Evolutionary conservation across 345 rosid species (phyloP), one percentile per base, ranked within the genome.

Genomic region (Zanthoxylum bungeanum): DNA sequence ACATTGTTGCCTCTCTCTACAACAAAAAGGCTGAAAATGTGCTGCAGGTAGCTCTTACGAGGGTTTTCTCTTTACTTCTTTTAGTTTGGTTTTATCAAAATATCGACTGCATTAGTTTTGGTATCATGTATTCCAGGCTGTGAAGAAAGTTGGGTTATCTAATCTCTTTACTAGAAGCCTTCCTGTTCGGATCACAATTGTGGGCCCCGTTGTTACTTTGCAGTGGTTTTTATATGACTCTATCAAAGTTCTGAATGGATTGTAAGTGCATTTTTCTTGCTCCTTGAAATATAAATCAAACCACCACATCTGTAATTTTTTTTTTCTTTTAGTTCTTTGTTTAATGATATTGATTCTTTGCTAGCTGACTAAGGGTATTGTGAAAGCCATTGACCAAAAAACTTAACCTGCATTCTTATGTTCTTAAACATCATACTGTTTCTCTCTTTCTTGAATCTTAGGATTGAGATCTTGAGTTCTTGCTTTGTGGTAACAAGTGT

Each of bases 161-260:
- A 81, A 81, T 70, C 86, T 89, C 60, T 87, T 87, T 75, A 81
- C 87, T 1, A 78, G 91, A 76, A 87, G 91, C 65, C 91, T 89
- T 77, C 89, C 94, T 56, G 73, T 89, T 59, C 86, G 91, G 49
- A 81, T 87, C 22, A 56, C 82, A 22, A 73, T 87, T 2, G 90
- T 89, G 16, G 91, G 91, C 9, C 91, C 94, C 30, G 80, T 85
- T 24, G 74, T 84, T 65, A 83, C 90, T 7, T 6, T 85, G 80
- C 94, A 85, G 58, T 87, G 94, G 90, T 80, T 85, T 66, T 68
- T 85, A 68, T 85, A 89, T 24, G 90, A 89, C 71, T 50, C 88
- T 46, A 82, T 85, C 77, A 89, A 89, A 79, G 52, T 84, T 57
- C 81, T 82, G 40, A 73, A 77, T 52, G 94, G 91, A 72, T 71